Evolutionary conservation across 2,329 filamentous ascomycete species (phyloP).

Genomic region (Epichloe sibirici): DNA sequence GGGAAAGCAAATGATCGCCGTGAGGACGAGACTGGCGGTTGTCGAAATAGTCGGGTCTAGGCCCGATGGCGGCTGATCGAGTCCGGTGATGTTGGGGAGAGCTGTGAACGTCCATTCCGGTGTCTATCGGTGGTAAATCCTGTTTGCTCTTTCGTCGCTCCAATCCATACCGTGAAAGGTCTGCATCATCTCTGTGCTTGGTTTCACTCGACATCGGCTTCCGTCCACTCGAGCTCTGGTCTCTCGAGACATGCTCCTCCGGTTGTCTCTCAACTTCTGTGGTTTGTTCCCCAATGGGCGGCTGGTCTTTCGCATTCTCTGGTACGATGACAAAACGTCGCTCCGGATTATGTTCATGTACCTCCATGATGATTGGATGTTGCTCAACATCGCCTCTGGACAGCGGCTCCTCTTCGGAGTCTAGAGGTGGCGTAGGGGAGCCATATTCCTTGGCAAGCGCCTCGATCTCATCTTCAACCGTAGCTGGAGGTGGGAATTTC

Average conservation of each 20-base stretch:
- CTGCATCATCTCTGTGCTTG: not conserved
- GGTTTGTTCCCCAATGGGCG: not conserved
- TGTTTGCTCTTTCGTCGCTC: constrained; percentile 22
- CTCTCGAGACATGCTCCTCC: not conserved
- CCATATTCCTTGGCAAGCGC: constrained; percentile 51
- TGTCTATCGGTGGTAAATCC: constrained; percentile 33
- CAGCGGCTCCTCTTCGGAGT: constrained; percentile 40
- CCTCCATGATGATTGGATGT: constrained; percentile 51
- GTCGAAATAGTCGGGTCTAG: constrained; percentile 20
- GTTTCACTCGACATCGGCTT: not conserved
- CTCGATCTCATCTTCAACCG: constrained; percentile 55
- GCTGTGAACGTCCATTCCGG: constrained; percentile 20
- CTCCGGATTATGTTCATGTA: constrained; percentile 48
- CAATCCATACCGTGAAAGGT: constrained; percentile 10
- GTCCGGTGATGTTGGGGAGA: constrained; percentile 21
- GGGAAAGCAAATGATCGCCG: constrained; percentile 27
- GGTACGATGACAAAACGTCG: constrained; percentile 51
- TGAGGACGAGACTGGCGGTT: constrained; percentile 16
- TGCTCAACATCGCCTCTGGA: constrained; percentile 57
- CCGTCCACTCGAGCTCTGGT: not conserved
- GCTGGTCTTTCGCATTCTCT: constrained; percentile 13
- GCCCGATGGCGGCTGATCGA: constrained; percentile 22
- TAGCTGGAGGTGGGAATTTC: constrained; percentile 47
- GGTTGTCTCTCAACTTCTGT: not conserved
- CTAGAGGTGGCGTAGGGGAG: constrained; percentile 15